Evolutionary conservation across 1,139 yeast species (phyloP).

Genomic region (Candida frijolesensis): DNA sequence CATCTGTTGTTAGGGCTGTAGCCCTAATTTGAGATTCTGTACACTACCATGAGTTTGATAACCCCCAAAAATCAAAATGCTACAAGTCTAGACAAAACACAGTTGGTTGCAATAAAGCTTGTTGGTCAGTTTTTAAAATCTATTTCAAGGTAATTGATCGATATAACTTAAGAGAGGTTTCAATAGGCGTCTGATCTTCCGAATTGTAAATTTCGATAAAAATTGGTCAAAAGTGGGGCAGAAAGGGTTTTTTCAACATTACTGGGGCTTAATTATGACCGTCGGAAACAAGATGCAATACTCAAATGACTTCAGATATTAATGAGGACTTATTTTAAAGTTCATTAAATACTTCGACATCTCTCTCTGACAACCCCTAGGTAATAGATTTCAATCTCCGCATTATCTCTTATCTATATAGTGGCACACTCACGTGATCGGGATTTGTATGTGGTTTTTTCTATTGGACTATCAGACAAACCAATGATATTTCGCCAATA

Average conservation of each 20-base stretch:
- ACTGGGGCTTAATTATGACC: no score
- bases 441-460: not conserved
- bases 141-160: no score
- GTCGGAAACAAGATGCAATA: no score
- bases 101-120: not conserved
- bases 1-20: slow-evolving; percentile 3
- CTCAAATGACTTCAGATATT: not conserved
- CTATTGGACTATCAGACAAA: not conserved
- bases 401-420: not conserved
- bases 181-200: no score
- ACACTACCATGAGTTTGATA: not conserved
- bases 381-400: not conserved
- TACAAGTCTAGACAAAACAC: not conserved
- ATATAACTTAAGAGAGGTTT: no score
- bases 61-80: not conserved
- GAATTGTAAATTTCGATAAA: not conserved
- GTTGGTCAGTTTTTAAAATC: no score
- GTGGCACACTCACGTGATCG: slow-evolving; percentile 1
- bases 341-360: no score
- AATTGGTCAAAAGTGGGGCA: not conserved
- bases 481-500: slow-evolving; percentile 14
- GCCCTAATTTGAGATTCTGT: slow-evolving; percentile 1
- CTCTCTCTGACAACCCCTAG: no score
- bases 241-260: not conserved
- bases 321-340: no score